phyloP scores from a whole-genome alignment of 371 early-diverging fungal genomes.

The Actinomortierella ambigua region DNA sequence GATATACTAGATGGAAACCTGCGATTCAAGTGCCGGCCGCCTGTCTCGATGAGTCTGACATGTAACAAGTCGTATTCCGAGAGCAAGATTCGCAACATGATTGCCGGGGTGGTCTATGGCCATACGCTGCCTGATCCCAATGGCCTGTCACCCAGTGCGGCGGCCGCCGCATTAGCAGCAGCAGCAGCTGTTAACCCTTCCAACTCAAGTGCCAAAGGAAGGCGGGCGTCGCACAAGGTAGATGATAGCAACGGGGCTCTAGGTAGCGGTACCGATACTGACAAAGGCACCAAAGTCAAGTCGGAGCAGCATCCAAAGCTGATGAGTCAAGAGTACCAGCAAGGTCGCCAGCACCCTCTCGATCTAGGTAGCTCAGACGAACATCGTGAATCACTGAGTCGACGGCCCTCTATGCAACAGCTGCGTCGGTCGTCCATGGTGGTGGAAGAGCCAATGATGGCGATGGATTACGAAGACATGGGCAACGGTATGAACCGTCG shows the following conservation, averaged over 20 bases:
- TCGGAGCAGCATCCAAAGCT: too few relatives aligned
- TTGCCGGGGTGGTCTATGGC: slow-evolving; percentile 35
- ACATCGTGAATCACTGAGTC: not conserved
- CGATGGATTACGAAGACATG: slow-evolving; percentile 33
- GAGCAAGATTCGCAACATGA: slow-evolving; percentile 44
- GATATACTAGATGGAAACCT: slow-evolving; percentile 34
- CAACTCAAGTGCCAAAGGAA: not conserved
- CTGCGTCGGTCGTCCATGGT: slow-evolving; percentile 13
- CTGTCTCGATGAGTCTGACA: slow-evolving; percentile 38
- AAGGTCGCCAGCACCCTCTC: too few relatives aligned
- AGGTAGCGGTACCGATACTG: too few relatives aligned
- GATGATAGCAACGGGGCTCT: too few relatives aligned
- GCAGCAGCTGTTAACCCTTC: slow-evolving; percentile 17
- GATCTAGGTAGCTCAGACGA: too few relatives aligned
- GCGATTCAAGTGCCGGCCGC: slow-evolving; percentile 42
- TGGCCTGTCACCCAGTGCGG: slow-evolving; percentile 6
- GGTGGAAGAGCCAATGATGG: slow-evolving; percentile 17
- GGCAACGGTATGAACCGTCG: not conserved
- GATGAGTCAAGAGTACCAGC: too few relatives aligned
- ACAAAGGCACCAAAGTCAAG: too few relatives aligned
- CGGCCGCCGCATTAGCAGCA: slow-evolving; percentile 15
- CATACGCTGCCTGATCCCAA: slow-evolving; percentile 13
- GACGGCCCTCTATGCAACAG: slow-evolving; percentile 18
- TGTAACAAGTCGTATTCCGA: slow-evolving; percentile 42
- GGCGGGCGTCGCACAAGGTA: slow-evolving; percentile 11